Evolutionary conservation across 2,329 filamentous ascomycete genomes (phyloP).

Genomic region (Chaetomiaceae sp.): DNA sequence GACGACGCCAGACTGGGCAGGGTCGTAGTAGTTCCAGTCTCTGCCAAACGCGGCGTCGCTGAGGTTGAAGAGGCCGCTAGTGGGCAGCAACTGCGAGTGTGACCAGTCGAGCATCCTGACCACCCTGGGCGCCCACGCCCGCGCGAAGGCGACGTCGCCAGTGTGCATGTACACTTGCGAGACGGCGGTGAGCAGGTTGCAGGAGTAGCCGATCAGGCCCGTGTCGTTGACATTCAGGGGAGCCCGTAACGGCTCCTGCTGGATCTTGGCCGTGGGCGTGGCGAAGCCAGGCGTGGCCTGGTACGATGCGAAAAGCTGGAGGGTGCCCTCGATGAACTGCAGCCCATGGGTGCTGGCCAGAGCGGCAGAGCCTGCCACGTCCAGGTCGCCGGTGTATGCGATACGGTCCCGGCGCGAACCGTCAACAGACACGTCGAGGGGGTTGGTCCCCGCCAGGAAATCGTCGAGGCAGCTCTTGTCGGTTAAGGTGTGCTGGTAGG

Average conservation of each 20-base stretch:
- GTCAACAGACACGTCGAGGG: background rate
- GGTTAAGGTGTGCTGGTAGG: background rate
- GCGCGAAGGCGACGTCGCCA: background rate
- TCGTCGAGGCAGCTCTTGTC: background rate
- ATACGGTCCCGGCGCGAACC: background rate
- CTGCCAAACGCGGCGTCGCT: background rate
- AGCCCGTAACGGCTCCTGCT: background rate
- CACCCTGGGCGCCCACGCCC: background rate
- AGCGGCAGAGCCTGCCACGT: background rate
- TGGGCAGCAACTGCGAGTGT: background rate
- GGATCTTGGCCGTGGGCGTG: background rate
- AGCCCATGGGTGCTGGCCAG: background rate
- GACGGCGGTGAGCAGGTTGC: background rate
- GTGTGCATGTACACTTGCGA: background rate
- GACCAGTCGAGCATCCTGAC: conserved; percentile 1
- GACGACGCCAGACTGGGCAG: background rate
- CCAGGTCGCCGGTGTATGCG: background rate
- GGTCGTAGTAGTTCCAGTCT: conserved; percentile 1
- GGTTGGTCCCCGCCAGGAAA: background rate
- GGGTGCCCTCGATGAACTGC: background rate
- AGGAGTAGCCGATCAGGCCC: background rate
- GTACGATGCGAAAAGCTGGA: background rate
- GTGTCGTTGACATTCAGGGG: background rate
- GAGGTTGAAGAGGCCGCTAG: background rate
- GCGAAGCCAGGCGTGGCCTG: background rate